phyloP scores from a whole-genome alignment of 2,329 filamentous ascomycete genomes.

The Pseudofabraea citricarpa region DNA sequence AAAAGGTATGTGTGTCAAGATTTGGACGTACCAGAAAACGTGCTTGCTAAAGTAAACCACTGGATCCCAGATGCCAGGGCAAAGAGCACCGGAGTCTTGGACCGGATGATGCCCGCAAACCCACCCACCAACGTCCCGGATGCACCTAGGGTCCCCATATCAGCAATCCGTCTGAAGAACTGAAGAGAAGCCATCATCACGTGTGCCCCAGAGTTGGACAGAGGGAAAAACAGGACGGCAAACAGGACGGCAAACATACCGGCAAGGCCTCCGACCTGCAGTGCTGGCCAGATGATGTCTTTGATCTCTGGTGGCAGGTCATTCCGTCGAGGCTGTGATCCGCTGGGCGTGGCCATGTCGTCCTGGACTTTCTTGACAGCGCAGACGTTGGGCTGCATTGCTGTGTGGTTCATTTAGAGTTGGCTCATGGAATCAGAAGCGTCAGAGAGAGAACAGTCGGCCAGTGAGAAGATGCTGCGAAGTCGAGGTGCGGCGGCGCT shows the following conservation, averaged over 20 bases:
- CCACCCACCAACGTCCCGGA: slow-evolving; percentile 62
- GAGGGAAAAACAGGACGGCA: no score
- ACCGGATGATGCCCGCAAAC: slow-evolving; percentile 66
- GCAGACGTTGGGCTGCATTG: slow-evolving; percentile 22
- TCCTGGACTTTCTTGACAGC: slow-evolving; percentile 18
- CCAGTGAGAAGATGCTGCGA: no score
- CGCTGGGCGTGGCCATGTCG: slow-evolving; percentile 14
- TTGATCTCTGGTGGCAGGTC: slow-evolving; percentile 36
- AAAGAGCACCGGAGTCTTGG: slow-evolving; percentile 64
- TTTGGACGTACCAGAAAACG: slow-evolving; percentile 62
- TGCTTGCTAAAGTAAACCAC: slow-evolving; percentile 74
- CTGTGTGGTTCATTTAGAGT: no score
- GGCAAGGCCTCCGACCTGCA: slow-evolving; percentile 54
- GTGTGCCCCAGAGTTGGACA: neutral
- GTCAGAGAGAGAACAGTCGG: no score
- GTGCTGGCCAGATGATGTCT: slow-evolving; percentile 43
- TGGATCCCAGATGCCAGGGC: slow-evolving; percentile 69
- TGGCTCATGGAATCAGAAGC: no score
- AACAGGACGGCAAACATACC: slow-evolving; percentile 37
- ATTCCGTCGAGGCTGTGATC: slow-evolving; percentile 4
- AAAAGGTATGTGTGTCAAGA: neutral
- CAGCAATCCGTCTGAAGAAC: no score
- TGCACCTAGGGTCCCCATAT: slow-evolving; percentile 44
- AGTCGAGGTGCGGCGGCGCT: no score
- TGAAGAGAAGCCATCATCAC: neutral